Percentiles rank a stretch among this genome's conserved stretches.
phyloP scores from a whole-genome alignment of 1,284 basidiomycete species.

The Marasmius tenuissimus region DNA sequence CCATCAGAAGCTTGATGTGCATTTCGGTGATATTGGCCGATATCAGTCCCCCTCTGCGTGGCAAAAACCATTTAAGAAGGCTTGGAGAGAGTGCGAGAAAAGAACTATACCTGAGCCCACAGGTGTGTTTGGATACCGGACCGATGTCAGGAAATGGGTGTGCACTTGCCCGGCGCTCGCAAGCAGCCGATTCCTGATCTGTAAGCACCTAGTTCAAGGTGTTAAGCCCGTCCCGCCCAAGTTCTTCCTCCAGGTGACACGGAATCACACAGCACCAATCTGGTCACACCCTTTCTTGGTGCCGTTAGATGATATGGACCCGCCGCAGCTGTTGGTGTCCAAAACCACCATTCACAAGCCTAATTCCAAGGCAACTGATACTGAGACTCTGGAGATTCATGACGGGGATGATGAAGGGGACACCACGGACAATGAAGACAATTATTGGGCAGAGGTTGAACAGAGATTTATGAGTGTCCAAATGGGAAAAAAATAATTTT shows the following conservation, averaged over 20 bases:
- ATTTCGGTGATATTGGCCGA: constrained; percentile 23
- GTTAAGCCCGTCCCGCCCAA: constrained; percentile 17
- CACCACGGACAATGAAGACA: not conserved
- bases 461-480: not conserved
- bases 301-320: not conserved
- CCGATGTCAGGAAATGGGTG: constrained; percentile 19
- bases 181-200: constrained; percentile 23
- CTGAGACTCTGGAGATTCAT: not conserved
- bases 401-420: not conserved
- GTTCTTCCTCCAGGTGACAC: constrained; percentile 23
- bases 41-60: constrained; percentile 26
- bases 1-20: constrained; percentile 24
- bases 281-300: constrained; percentile 16
- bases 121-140: constrained; percentile 17
- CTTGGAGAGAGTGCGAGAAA: constrained; percentile 22
- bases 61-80: constrained; percentile 30
- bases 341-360: too few species aligned
- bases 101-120: constrained; percentile 21
- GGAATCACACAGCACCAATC: constrained; percentile 17
- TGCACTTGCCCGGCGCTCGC: constrained; percentile 21
- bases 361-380: not conserved
- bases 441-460: not conserved
- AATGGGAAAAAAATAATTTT: too few species aligned
- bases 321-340: not conserved
- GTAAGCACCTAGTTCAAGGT: constrained; percentile 26